Base-by-base conservation (phyloP, 2,329 filamentous ascomycete species). In the Fonsecaea nubica region DNA sequence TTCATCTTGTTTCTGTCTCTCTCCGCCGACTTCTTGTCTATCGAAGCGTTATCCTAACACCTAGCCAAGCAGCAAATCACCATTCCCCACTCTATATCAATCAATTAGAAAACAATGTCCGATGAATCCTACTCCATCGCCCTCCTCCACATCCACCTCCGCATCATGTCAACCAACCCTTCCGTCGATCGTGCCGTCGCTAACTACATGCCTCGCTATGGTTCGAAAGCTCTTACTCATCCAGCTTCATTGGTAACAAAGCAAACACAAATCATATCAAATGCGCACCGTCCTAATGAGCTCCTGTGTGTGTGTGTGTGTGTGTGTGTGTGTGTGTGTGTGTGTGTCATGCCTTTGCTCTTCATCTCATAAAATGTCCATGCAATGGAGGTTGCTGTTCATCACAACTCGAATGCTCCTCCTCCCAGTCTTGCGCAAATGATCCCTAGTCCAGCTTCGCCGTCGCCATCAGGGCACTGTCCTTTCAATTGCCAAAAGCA, bases 181-280 rank as follows among this genome's bases (percentile, higher is more conserved):
- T 45, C 42, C 45, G 15, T 59, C 30, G 25, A 59, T 59, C 40
- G 30, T 50, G 15, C 38, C 57, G 18, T 48, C 40, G 30, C 40
- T 35, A 33, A 35, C 40, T 18, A 33, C 42, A 59, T 50, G 57
- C 57, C 45, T 48, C 57, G 57, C 57, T 35, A 36, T 59, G 42
- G 35, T 5, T 36, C 15, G 50, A 13, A 45, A 33, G 6, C 36
- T 36, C 12, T 33, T n/a, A 25, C 42, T 48, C n/a, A 59, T 18
- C 9, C 57, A 32, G n/a, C 15, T 12, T 21, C 30, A 33, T 5
- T 33, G 45, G 21, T 25, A 12, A 50, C 18, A 50, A 50, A 50
- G 18, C 45, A 50, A 50, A 45, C 40, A 38, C 35, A 38, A 13
- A 48, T 7, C 45, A 50, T 30, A 50, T 6, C 42, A 48, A 25